These are phyloP conservation scores for Thraustotheca clavata DNA, from an alignment of 352 stramenopile genomes.

Conservation along the genomic window DNA sequence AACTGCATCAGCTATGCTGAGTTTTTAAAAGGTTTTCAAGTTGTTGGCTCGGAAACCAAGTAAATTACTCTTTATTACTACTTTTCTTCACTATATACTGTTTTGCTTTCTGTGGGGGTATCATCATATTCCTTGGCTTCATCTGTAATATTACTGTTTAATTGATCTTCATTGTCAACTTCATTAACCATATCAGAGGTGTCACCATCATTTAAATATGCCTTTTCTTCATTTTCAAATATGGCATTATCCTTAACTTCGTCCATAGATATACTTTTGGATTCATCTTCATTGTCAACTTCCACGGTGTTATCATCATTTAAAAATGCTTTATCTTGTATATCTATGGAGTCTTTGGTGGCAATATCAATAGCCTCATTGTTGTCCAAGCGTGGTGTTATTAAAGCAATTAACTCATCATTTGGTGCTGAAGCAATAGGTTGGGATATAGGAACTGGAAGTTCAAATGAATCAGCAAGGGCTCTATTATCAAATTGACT, in stretches of 20 bases:
- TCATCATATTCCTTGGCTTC: conserved; percentile 2
- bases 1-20: conserved; percentile 90
- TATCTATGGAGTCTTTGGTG: background rate
- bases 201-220: background rate
- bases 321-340: background rate
- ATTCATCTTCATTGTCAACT: background rate
- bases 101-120: background rate
- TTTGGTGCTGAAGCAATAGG: background rate
- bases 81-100: background rate
- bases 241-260: background rate
- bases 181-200: background rate
- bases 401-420: background rate
- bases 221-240: background rate
- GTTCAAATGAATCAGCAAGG: conserved; percentile 3
- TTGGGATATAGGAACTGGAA: background rate
- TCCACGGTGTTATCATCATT: background rate
- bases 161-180: background rate
- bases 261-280: background rate
- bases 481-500: conserved; percentile 3
- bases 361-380: too few relatives aligned
- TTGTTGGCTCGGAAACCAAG: conserved; percentile 34
- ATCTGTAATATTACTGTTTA: background rate
- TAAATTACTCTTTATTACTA: background rate
- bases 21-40: conserved; percentile 88
- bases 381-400: background rate